Percentiles rank a stretch among this genome's conserved stretches.
phyloP scores from a whole-genome alignment of 2,329 filamentous ascomycete genomes.

The Microthyrium microscopicum region DNA sequence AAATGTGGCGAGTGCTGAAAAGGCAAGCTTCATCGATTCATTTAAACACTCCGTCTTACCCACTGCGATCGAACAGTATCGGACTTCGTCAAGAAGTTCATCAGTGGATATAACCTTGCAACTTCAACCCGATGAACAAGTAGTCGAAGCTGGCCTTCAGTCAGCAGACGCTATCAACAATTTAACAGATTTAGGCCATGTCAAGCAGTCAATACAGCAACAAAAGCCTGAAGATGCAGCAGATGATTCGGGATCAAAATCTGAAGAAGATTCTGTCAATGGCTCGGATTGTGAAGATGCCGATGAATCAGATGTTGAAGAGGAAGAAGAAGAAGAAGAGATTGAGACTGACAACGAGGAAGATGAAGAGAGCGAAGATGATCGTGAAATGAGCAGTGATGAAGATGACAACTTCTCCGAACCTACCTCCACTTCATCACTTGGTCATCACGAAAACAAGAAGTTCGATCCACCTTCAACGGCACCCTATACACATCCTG shows the following conservation, averaged over 20 bases:
- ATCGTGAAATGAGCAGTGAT: conserved; percentile 14
- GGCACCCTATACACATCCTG: conserved; percentile 12
- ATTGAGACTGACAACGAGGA: no score
- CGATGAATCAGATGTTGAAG: conserved; percentile 13
- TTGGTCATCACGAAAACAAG: conserved; percentile 17
- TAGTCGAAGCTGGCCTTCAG: no score
- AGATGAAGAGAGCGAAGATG: neutral
- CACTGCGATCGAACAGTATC: no score
- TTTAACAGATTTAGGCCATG: neutral
- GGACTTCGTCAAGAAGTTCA: no score
- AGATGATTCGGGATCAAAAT: neutral
- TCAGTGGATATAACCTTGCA: no score
- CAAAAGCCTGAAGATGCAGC: neutral
- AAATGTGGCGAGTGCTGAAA: no score
- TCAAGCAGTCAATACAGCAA: neutral
- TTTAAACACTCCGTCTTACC: no score
- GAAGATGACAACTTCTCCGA: conserved; percentile 11
- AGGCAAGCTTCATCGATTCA: no score
- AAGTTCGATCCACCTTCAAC: conserved; percentile 13
- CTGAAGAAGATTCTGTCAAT: no score
- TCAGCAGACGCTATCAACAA: no score
- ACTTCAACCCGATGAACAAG: no score
- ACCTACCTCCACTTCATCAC: conserved; percentile 26
- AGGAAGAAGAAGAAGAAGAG: no score
- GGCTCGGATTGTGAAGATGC: neutral